phyloP scores from a whole-genome alignment of 75 land plant genomes.

The Azolla pinnata region DNA sequence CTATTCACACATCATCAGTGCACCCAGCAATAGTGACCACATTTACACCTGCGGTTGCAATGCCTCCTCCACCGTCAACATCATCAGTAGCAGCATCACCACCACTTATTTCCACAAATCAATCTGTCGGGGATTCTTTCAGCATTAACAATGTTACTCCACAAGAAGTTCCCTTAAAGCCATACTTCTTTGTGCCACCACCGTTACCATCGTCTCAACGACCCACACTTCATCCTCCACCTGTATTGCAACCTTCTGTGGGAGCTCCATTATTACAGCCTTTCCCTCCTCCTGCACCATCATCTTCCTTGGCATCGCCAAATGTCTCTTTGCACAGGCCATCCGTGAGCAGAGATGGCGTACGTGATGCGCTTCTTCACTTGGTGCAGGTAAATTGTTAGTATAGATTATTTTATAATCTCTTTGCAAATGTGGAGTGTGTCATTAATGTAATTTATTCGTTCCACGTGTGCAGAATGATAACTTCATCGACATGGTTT shows the following conservation, averaged over 20 bases:
- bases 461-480: slow-evolving; percentile 48
- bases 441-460: slow-evolving; percentile 3
- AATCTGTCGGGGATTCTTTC: neutral
- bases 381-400: slow-evolving; percentile 58
- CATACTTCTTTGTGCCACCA: slow-evolving; percentile 55
- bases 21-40: slow-evolving; percentile 15
- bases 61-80: slow-evolving; percentile 20
- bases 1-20: slow-evolving; percentile 11
- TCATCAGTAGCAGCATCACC: slow-evolving; percentile 15
- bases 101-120: slow-evolving; percentile 7
- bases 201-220: slow-evolving; percentile 30
- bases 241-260: slow-evolving; percentile 56
- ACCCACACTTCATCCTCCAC: slow-evolving; percentile 42
- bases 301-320: slow-evolving; percentile 54
- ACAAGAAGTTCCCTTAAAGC: slow-evolving; percentile 46
- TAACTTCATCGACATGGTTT: slow-evolving; percentile 72
- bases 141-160: slow-evolving; percentile 2
- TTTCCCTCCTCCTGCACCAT: slow-evolving; percentile 82
- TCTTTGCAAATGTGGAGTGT: slow-evolving; percentile 6
- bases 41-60: slow-evolving; percentile 21
- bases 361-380: slow-evolving; percentile 64
- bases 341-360: slow-evolving; percentile 53
- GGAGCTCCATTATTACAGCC: slow-evolving; percentile 79
- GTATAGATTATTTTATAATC: neutral
- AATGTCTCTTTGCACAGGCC: slow-evolving; percentile 34